phyloP scores from a whole-genome alignment of 78 protist genomes.

The Dictyostelium firmibasis region DNA sequence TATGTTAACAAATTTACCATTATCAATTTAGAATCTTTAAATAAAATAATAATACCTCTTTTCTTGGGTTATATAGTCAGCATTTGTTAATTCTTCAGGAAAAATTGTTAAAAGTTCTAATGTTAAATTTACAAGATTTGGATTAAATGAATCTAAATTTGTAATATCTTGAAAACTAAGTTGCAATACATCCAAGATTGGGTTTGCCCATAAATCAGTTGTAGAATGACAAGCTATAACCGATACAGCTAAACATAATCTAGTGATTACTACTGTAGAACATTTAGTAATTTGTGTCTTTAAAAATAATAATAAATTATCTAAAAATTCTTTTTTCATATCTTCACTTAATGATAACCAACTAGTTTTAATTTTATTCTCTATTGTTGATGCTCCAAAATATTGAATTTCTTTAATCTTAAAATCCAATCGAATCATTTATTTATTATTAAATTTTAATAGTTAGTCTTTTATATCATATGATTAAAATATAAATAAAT shows the following conservation, averaged over 20 bases:
- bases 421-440: neutral
- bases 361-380: constrained; percentile 23
- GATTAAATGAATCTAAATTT: neutral
- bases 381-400: constrained; percentile 77
- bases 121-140: neutral
- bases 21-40: too few relatives aligned
- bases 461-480: too few relatives aligned
- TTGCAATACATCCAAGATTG: constrained; percentile 44
- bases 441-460: neutral
- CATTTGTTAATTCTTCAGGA: constrained; percentile 28
- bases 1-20: too few relatives aligned
- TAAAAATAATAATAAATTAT: neutral
- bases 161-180: constrained; percentile 14
- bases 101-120: constrained; percentile 37
- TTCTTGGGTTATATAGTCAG: constrained; percentile 57
- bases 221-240: constrained; percentile 53
- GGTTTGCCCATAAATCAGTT: constrained; percentile 8
- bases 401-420: constrained; percentile 46
- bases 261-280: neutral
- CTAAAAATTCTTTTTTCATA: neutral
- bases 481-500: neutral
- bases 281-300: neutral
- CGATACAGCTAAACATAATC: constrained; percentile 43
- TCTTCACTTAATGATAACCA: constrained; percentile 30
- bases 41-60: neutral